A percentile compares a stretch with the other conserved stretches of the same genome.
Conservation (phyloP, 108 stramenopile species). For the Phaeodactylum tricornutum region DNA sequence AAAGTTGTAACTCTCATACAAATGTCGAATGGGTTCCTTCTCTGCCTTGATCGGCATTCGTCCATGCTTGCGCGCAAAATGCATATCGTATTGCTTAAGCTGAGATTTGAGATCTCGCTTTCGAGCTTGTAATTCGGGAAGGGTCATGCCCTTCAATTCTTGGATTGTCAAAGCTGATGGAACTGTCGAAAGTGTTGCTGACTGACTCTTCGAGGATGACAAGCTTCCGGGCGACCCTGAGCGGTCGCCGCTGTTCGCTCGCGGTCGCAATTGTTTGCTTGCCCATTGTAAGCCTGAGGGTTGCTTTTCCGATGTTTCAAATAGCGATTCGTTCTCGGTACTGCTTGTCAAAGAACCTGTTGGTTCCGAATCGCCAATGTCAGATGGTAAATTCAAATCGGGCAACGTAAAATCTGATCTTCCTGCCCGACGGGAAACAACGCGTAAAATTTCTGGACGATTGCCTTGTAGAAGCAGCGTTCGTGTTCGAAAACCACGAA, state of each 20-base stretch:
- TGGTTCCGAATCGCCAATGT: conserved; percentile 36
- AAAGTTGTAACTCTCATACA: conserved; percentile 91
- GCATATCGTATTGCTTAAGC: conserved; percentile 88
- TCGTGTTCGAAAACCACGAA: conserved; percentile 49
- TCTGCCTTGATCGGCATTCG: conserved; percentile 92
- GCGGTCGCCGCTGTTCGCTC: not conserved
- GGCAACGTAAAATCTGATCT: conserved; percentile 4
- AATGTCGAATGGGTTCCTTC: conserved; percentile 95
- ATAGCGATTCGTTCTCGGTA: conserved; percentile 17
- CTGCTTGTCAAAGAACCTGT: not conserved
- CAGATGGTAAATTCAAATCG: conserved; percentile 39
- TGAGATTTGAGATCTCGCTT: conserved; percentile 82
- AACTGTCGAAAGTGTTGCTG: not conserved
- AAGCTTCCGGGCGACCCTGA: not conserved
- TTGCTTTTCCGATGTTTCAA: conserved; percentile 2
- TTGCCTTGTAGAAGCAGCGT: conserved; percentile 35
- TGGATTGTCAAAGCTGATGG: conserved; percentile 4
- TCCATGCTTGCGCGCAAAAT: conserved; percentile 70
- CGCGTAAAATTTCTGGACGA: conserved; percentile 30
- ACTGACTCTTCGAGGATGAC: conserved; percentile 2
- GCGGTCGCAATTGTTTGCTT: conserved; percentile 9
- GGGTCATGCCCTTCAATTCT: conserved; percentile 29
- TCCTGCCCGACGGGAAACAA: conserved; percentile 38
- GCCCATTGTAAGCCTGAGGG: conserved; percentile 18
- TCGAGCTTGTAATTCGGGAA: conserved; percentile 54